A percentile compares a stretch with the other conserved stretches of the same genome.
Conservation (phyloP, 2,329 filamentous ascomycete genomes). For the Alternaria triticina region DNA sequence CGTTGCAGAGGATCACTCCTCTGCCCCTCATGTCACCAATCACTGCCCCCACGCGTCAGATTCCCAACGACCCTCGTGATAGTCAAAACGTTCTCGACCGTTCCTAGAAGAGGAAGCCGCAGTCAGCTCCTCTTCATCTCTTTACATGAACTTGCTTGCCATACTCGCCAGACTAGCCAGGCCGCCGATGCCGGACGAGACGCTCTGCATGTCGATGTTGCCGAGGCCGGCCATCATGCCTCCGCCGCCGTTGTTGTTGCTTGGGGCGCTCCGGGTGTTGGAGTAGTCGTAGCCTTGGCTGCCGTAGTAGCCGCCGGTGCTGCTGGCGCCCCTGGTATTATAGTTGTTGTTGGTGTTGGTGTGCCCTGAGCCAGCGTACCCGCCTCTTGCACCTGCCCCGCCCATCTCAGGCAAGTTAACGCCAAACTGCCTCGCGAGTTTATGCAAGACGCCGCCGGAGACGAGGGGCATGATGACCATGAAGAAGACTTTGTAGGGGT, state of each 20-base stretch:
- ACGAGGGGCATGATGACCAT: conserved; percentile 87
- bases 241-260: conserved; percentile 19
- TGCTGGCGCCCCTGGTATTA: conserved; percentile 5
- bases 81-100: conserved; percentile 14
- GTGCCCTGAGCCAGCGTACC: conserved; percentile 24
- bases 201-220: conserved; percentile 38
- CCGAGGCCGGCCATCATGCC: conserved; percentile 35
- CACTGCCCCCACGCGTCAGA: background rate
- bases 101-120: conserved; percentile 6
- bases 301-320: conserved; percentile 53
- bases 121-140: conserved; percentile 6
- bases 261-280: conserved; percentile 34
- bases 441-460: conserved; percentile 80
- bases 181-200: conserved; percentile 50
- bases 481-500: conserved; percentile 90
- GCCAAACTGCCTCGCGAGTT: conserved; percentile 79
- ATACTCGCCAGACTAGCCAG: conserved; percentile 58
- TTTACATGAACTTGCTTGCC: conserved; percentile 54
- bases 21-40: background rate
- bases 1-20: background rate
- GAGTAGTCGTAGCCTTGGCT: conserved; percentile 52
- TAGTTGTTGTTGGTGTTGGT: background rate
- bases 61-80: conserved; percentile 8
- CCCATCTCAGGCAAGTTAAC: conserved; percentile 71
- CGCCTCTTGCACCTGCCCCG: conserved; percentile 31